Percentiles rank a stretch among this genome's conserved stretches.
These are phyloP conservation scores for Balansia obtecta DNA, from an alignment of 2,329 filamentous ascomycete genomes.

Conservation along the genomic window DNA sequence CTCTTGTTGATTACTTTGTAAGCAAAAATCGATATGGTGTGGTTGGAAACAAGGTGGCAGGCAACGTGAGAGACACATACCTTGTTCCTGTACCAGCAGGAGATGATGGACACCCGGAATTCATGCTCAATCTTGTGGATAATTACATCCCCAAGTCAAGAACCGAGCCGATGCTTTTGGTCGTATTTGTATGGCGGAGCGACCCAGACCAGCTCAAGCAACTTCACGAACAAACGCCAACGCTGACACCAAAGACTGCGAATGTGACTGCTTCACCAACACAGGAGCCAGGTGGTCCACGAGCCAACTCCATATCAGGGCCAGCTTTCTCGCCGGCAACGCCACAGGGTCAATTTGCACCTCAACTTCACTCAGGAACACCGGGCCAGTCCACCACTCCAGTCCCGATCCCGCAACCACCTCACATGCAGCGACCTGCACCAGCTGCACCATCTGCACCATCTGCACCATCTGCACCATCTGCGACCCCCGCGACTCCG, in stretches of 20 bases:
- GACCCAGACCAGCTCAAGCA: conserved; percentile 28
- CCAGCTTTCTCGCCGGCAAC: conserved; percentile 43
- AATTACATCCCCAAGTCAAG: conserved; percentile 63
- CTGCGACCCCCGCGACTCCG: conserved; percentile 3
- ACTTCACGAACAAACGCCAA: conserved; percentile 9
- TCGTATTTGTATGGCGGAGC: conserved; percentile 74
- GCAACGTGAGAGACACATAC: conserved; percentile 80
- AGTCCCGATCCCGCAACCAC: conserved; percentile 23
- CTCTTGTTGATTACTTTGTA: conserved; percentile 79
- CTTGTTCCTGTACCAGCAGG: conserved; percentile 74
- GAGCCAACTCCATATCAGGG: conserved; percentile 36
- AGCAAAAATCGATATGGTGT: conserved; percentile 78
- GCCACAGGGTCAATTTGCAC: conserved; percentile 22
- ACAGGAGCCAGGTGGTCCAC: conserved; percentile 22
- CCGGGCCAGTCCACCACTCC: conserved; percentile 23
- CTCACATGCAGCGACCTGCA: conserved; percentile 11
- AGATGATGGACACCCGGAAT: conserved; percentile 61
- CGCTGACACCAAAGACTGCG: conserved; percentile 8
- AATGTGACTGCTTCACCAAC: conserved; percentile 19
- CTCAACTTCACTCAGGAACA: conserved; percentile 17
- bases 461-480: conserved; percentile 8
- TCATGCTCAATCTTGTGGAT: conserved; percentile 78
- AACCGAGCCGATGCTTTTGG: conserved; percentile 64
- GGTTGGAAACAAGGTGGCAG: conserved; percentile 59
- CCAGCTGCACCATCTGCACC: no score